Evolutionary conservation across 2,329 filamentous ascomycete genomes (phyloP).

Genomic region (Knufia petricola): DNA sequence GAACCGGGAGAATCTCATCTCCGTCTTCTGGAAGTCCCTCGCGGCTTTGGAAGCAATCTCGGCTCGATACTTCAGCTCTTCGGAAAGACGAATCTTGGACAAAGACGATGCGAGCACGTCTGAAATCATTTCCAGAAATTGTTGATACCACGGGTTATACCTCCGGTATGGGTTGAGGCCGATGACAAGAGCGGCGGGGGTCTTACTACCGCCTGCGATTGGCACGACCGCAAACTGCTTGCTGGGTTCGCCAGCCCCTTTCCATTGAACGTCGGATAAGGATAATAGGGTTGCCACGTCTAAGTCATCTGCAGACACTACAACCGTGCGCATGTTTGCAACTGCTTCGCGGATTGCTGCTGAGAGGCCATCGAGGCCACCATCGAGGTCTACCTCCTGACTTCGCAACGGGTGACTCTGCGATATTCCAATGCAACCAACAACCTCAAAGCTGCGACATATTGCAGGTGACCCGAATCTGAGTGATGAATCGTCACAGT

Average conservation of each 20-base stretch:
- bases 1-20: conserved; percentile 10
- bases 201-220: background rate
- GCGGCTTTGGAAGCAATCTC: background rate
- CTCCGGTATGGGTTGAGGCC: conserved; percentile 9
- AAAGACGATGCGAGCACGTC: background rate
- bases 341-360: background rate
- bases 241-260: conserved; percentile 1
- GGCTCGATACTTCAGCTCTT: conserved; percentile 6
- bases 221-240: conserved; percentile 7
- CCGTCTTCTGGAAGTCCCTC: conserved; percentile 3
- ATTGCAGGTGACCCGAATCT: background rate
- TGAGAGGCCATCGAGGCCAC: background rate
- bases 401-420: background rate
- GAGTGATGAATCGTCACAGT: conserved; percentile 38
- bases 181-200: conserved; percentile 1
- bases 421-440: conserved; percentile 2
- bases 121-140: conserved; percentile 3
- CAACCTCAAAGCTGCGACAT: background rate
- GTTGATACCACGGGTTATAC: conserved; percentile 8
- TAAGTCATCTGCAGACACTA: background rate
- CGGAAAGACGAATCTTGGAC: conserved; percentile 5
- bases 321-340: background rate
- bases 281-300: background rate
- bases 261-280: conserved; percentile 3
- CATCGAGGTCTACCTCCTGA: background rate